These are phyloP conservation scores for Porphyridium purpureum DNA, from an alignment of 23 red algal genomes.

Conservation along the genomic window DNA sequence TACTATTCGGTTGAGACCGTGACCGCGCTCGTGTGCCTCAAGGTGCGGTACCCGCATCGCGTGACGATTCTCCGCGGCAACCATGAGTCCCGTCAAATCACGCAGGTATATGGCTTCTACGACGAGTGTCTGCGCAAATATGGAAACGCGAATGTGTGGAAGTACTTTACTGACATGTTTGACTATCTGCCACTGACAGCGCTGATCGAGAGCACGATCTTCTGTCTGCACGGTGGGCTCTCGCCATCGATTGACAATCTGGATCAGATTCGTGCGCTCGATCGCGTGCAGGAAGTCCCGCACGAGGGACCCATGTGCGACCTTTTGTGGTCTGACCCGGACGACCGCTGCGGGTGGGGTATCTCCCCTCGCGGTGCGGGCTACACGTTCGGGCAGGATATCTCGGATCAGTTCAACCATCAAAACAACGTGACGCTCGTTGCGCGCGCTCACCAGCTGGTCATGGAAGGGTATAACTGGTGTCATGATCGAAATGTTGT, in stretches of 20 bases:
- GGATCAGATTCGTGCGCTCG: slow-evolving; percentile 91
- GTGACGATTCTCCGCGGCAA: slow-evolving; percentile 97
- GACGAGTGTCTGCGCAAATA: slow-evolving; percentile 99
- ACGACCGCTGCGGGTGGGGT: slow-evolving; percentile 98
- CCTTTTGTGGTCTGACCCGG: slow-evolving; percentile 94
- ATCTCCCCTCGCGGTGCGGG: slow-evolving; percentile 90
- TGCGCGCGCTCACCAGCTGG: slow-evolving; percentile 89
- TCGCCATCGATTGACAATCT: slow-evolving; percentile 92
- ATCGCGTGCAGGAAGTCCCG: slow-evolving; percentile 96
- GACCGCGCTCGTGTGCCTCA: slow-evolving; percentile 88
- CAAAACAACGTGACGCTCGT: slow-evolving; percentile 74
- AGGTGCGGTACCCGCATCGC: slow-evolving; percentile 89
- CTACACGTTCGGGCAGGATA: slow-evolving; percentile 97
- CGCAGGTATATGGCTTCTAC: slow-evolving; percentile 98
- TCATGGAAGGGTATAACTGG: slow-evolving; percentile 99
- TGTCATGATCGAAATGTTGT: slow-evolving; percentile 83
- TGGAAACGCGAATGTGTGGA: slow-evolving; percentile 96
- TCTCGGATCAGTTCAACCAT: slow-evolving; percentile 96
- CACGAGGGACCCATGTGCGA: slow-evolving; percentile 99
- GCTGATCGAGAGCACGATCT: slow-evolving; percentile 84
- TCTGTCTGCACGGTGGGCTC: slow-evolving; percentile 92
- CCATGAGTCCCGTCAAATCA: slow-evolving; percentile 95
- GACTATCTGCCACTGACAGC: slow-evolving; percentile 96
- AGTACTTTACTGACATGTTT: slow-evolving; percentile 99
- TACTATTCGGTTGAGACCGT: slow-evolving; percentile 99